These are phyloP conservation scores for Dothistroma septosporum DNA, from an alignment of 2,329 filamentous ascomycete species.

Conservation along the genomic window DNA sequence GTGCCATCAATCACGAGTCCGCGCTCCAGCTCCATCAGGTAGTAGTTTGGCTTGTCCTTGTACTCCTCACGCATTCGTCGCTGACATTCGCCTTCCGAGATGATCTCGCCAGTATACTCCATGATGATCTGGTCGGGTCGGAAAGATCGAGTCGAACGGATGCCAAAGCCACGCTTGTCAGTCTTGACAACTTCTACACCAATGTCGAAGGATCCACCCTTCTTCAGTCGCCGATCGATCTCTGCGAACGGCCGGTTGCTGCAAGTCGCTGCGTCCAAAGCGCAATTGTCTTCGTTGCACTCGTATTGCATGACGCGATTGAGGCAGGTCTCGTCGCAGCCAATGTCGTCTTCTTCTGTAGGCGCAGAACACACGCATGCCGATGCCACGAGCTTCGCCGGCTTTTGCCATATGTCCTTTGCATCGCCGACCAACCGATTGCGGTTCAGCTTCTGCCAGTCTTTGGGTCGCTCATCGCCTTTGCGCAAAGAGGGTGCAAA, in stretches of 20 bases:
- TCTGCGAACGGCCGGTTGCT: conserved; percentile 84
- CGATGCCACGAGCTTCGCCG: conserved; percentile 29
- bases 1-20: conserved; percentile 98
- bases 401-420: conserved; percentile 34
- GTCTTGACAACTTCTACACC: conserved; percentile 96
- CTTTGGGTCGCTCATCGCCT: conserved; percentile 84
- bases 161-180: conserved; percentile 79
- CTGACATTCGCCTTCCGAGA: conserved; percentile 90
- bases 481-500: conserved; percentile 72
- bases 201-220: conserved; percentile 79
- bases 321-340: conserved; percentile 85
- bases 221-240: conserved; percentile 67
- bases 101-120: conserved; percentile 97
- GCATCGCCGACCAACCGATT: conserved; percentile 68
- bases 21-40: conserved; percentile 97
- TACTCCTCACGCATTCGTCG: conserved; percentile 89
- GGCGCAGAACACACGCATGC: conserved; percentile 65
- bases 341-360: conserved; percentile 54
- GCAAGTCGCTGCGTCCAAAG: conserved; percentile 67
- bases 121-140: conserved; percentile 91
- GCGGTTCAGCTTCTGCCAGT: conserved; percentile 87
- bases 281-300: conserved; percentile 87
- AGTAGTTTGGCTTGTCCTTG: conserved; percentile 95
- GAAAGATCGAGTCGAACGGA: conserved; percentile 85
- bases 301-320: conserved; percentile 98